Conservation (phyloP, 257 asterid species). For the Prunella vulgaris region DNA sequence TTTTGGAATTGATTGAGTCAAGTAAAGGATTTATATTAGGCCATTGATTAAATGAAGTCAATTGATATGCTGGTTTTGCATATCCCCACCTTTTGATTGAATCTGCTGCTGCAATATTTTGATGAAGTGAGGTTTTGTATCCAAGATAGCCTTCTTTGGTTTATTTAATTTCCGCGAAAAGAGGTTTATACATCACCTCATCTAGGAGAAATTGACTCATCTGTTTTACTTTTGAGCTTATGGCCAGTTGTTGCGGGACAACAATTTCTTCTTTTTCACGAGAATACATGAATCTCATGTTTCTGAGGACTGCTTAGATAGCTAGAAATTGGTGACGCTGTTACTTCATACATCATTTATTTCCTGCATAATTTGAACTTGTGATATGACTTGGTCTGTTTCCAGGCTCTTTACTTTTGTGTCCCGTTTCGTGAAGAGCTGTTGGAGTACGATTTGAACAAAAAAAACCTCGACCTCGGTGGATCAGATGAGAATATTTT, state of each 20-base stretch:
- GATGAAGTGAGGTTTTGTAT: too few relatives aligned
- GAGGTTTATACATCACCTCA: not conserved
- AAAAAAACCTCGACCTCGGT: slow-evolving; percentile 32
- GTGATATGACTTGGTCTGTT: slow-evolving; percentile 11
- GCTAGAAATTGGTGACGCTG: not conserved
- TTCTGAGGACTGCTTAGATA: not conserved
- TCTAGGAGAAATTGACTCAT: not conserved
- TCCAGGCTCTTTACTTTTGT: slow-evolving; percentile 79
- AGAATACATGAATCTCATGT: not conserved
- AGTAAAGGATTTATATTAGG: not conserved
- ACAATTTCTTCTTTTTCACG: not conserved
- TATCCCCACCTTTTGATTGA: not conserved
- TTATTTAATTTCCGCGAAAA: not conserved
- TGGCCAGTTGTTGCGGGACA: not conserved
- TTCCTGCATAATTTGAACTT: slow-evolving; percentile 6
- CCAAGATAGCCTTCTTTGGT: not conserved
- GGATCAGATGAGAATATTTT: slow-evolving; percentile 78
- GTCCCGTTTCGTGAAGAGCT: slow-evolving; percentile 79
- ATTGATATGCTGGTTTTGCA: not conserved
- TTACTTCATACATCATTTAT: not conserved
- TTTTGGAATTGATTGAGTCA: not conserved
- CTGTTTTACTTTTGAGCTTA: not conserved
- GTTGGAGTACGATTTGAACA: slow-evolving; percentile 59
- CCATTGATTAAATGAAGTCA: not conserved
- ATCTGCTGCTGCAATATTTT: too few relatives aligned